Evolutionary conservation across 2,329 filamentous ascomycete genomes (phyloP).

Genomic region (Alternaria infectoria): DNA sequence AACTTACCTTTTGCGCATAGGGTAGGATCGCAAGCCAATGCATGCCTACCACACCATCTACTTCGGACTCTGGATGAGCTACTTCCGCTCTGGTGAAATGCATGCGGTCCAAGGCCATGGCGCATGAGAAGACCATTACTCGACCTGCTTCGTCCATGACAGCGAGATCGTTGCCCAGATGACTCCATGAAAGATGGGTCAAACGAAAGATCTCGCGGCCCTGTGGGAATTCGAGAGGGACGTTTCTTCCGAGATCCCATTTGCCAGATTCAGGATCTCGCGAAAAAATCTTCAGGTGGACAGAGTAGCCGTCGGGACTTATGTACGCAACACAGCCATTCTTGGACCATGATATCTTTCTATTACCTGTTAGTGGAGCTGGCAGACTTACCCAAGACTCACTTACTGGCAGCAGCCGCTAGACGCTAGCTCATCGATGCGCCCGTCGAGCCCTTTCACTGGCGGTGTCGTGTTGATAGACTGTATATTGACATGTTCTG

Average conservation of each 20-base stretch:
- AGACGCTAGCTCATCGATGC: constrained; percentile 76
- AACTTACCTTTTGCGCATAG: constrained; percentile 47
- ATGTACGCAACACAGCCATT: constrained; percentile 85
- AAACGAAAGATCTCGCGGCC: constrained; percentile 70
- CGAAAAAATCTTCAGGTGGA: constrained; percentile 76
- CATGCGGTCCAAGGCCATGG: constrained; percentile 75
- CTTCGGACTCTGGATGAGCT: constrained; percentile 74
- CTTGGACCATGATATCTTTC: constrained; percentile 86
- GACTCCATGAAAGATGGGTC: constrained; percentile 84
- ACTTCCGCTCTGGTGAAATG: constrained; percentile 67
- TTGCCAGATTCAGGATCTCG: constrained; percentile 71
- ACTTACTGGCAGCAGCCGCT: constrained; percentile 84
- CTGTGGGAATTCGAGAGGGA: constrained; percentile 66
- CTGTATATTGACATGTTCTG: constrained; percentile 65
- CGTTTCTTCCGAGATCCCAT: constrained; percentile 80
- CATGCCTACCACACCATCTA: constrained; percentile 79
- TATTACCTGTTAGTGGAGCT: constrained; percentile 46
- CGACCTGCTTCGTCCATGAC: constrained; percentile 81
- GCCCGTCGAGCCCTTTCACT: constrained; percentile 71
- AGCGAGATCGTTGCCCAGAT: constrained; percentile 78
- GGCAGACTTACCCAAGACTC: background rate
- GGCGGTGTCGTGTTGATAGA: constrained; percentile 61
- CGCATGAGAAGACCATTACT: constrained; percentile 75
- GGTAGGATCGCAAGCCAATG: constrained; percentile 73
- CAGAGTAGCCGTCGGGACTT: constrained; percentile 69